Evolutionary conservation across 768 basidiomycete genomes (phyloP).

Genomic region (Tylopilus sp.): DNA sequence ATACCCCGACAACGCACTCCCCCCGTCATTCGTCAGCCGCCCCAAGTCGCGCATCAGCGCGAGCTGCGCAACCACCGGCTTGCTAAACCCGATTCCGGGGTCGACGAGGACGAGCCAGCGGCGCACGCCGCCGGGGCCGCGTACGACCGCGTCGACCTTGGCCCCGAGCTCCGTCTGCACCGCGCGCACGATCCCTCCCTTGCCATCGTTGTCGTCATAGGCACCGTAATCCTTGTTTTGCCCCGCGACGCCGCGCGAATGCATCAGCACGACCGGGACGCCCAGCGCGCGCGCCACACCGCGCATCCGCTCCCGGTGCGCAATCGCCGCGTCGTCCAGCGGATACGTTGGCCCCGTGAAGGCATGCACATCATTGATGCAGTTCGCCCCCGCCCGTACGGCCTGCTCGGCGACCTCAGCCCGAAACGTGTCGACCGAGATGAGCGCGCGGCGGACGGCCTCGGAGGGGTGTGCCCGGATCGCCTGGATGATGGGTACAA

Average conservation of each 20-base stretch:
- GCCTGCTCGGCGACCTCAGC: slow-evolving; percentile 34
- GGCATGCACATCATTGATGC: slow-evolving; percentile 90
- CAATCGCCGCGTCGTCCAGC: slow-evolving; percentile 26
- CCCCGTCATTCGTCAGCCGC: slow-evolving; percentile 38
- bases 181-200: slow-evolving; percentile 51
- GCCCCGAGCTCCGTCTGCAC: slow-evolving; percentile 69
- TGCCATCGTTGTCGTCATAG: slow-evolving; percentile 38
- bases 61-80: slow-evolving; percentile 71
- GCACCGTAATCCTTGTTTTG: slow-evolving; percentile 60
- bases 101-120: slow-evolving; percentile 89
- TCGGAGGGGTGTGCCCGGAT: slow-evolving; percentile 40
- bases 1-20: slow-evolving; percentile 55
- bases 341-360: slow-evolving; percentile 63
- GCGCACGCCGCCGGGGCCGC: slow-evolving; percentile 66
- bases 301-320: slow-evolving; percentile 59
- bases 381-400: slow-evolving; percentile 69
- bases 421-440: slow-evolving; percentile 30
- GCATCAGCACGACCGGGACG: slow-evolving; percentile 90
- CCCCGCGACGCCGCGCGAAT: slow-evolving; percentile 83
- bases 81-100: slow-evolving; percentile 95
- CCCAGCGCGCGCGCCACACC: slow-evolving; percentile 55
- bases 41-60: slow-evolving; percentile 54
- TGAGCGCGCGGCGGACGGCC: slow-evolving; percentile 10
- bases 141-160: slow-evolving; percentile 62
- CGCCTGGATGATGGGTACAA: slow-evolving; percentile 65